phyloP scores from a whole-genome alignment of 345 rosid genomes.

The Citrus sinensis region DVS_A1.0 CM039165.1:36380001-36380500 shows the following conservation, averaged over 20 bases:
- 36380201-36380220: conserved; percentile 20
- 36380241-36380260: conserved; percentile 5
- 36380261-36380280: conserved; percentile 8
- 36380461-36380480: neutral
- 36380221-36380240: conserved; percentile 44
- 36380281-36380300: neutral
- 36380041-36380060: conserved; percentile 24
- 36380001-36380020: conserved; percentile 28
- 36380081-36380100: conserved; percentile 25
- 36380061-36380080: conserved; percentile 18
- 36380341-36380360: neutral
- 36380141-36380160: conserved; percentile 5
- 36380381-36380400: conserved; percentile 1
- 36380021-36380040: conserved; percentile 45
- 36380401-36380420: neutral
- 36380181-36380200: conserved; percentile 13
- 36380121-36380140: conserved; percentile 26
- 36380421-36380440: neutral
- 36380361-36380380: neutral
- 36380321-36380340: neutral
- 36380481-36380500: neutral
- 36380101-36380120: conserved; percentile 32
- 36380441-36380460: neutral
- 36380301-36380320: conserved; percentile 13
- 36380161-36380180: conserved; percentile 5